Base-by-base conservation (phyloP, 495 filamentous ascomycete genomes). In the Xylaria acuta region DNA sequence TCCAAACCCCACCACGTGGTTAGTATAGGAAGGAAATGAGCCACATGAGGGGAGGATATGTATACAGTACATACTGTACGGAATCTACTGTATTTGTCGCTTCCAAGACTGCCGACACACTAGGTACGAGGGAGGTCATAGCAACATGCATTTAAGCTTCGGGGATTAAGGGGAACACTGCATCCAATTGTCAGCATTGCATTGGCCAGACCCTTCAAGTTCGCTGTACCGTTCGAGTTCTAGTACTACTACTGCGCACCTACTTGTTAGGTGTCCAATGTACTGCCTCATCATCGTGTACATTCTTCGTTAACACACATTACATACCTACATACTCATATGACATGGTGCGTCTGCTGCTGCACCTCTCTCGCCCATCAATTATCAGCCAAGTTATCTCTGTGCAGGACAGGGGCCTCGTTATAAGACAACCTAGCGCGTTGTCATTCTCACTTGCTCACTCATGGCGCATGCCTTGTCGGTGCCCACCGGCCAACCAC, bases 401-500 rank as follows among this genome's bases (percentile, higher is more conserved):
- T 41, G 38, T 41, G 7, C n/a, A 2, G 49, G 4, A 53, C 49
- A 22, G 49, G 43, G 11, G 18, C 49, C 49, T 53, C 27, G 49
- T 27, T 12, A 34, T 34, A 36, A 34, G 18, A 34, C 4, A 9
- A n/a, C 14, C 56, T 36, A 34, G 27, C 53, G n/a, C n/a, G 32
- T 27, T 20, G 16, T 38, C n/a, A 11, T 38, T 14, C 32, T 60
- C 32, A 3, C 58, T 38, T 60, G 18, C 7, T 38, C 56, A 16
- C 32, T 58, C 54, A 34, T 58, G 25, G 47, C 3, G 22, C 22
- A 56, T 56, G 53, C 53, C 14, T 30, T 56, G 27, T 56, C 53
- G 32, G 7, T 60, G 58, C 58, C n/a, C 30, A 20, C 20, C 34
- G 20, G 58, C 58, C 58, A 60, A 60, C 58, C 58, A 38, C 58